Evolutionary conservation across 257 asterid species (phyloP).

Genomic region (Solanum sitiens): DNA sequence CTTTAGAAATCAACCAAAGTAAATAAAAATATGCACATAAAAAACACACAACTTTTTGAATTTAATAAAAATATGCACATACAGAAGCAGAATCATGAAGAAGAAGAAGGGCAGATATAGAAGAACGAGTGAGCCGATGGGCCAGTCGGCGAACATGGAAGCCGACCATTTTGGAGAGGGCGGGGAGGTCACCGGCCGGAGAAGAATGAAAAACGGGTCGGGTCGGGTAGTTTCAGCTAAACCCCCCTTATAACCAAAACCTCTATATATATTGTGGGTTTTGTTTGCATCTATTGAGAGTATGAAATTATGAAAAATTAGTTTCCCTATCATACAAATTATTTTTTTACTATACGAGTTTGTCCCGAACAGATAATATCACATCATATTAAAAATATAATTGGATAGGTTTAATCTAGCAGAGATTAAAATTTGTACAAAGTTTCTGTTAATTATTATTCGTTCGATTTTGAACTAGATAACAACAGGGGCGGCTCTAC

Average conservation of each 20-base stretch:
- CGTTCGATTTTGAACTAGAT: too few species aligned
- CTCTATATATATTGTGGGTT: neutral
- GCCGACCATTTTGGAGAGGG: neutral
- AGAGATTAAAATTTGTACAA: too few species aligned
- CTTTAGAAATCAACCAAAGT: neutral
- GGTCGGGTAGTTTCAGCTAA: neutral
- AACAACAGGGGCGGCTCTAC: too few species aligned
- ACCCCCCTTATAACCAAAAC: neutral
- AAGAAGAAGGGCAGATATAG: neutral
- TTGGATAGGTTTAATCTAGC: too few species aligned
- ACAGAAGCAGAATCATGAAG: neutral
- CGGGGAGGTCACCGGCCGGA: neutral
- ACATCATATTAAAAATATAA: too few species aligned
- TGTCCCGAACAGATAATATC: too few species aligned
- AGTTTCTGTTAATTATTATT: too few species aligned
- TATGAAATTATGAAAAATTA: neutral
- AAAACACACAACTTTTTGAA: neutral
- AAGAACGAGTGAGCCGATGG: neutral
- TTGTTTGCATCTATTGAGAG: neutral
- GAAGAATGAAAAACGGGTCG: neutral
- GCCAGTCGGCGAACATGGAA: neutral
- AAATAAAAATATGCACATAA: neutral
- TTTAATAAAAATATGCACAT: neutral
- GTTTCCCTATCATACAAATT: too few species aligned
- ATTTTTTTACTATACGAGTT: too few species aligned